These are phyloP conservation scores for Hemisphaericaspora nanyangensis DNA, from an alignment of 805 yeast species.

Conservation along the genomic window DNA sequence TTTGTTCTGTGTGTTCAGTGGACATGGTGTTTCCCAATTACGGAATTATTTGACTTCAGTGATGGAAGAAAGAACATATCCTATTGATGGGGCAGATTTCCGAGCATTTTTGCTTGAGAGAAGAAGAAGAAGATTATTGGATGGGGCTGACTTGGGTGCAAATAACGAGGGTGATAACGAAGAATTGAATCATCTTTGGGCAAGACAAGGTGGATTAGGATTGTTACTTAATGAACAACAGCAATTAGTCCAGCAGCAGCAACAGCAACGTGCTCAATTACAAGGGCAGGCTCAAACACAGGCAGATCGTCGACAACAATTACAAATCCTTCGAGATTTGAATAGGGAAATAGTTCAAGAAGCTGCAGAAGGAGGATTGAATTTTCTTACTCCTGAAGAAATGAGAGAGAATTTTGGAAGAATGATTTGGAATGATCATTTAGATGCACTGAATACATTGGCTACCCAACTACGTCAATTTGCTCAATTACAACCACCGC, in stretches of 20 bases:
- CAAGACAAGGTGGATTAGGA: not conserved
- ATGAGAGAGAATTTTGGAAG: conserved; percentile 32
- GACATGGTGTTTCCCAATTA: conserved; percentile 76
- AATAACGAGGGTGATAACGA: conserved; percentile 2
- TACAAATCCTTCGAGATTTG: conserved; percentile 12
- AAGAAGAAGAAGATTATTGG: conserved; percentile 20
- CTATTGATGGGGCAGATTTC: conserved; percentile 29
- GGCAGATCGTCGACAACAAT: conserved; percentile 1
- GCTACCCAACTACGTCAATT: conserved; percentile 15
- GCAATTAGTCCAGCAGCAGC: not conserved
- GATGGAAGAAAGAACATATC: conserved; percentile 33
- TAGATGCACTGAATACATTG: not conserved
- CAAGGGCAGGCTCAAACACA: not conserved
- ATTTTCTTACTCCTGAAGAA: conserved; percentile 28
- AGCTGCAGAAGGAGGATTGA: conserved; percentile 24
- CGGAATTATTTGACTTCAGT: conserved; percentile 60
- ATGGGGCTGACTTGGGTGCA: conserved; percentile 18
- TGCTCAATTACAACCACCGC: conserved; percentile 4
- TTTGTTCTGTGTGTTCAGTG: conserved; percentile 89
- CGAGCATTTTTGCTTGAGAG: conserved; percentile 26
- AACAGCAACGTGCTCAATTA: conserved; percentile 4
- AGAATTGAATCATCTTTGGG: not conserved
- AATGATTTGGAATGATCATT: conserved; percentile 23
- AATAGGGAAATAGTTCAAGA: conserved; percentile 31
- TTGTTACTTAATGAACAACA: not conserved